Evolutionary conservation across 768 basidiomycete species (phyloP).

Genomic region (Suillus ampliporus): DNA sequence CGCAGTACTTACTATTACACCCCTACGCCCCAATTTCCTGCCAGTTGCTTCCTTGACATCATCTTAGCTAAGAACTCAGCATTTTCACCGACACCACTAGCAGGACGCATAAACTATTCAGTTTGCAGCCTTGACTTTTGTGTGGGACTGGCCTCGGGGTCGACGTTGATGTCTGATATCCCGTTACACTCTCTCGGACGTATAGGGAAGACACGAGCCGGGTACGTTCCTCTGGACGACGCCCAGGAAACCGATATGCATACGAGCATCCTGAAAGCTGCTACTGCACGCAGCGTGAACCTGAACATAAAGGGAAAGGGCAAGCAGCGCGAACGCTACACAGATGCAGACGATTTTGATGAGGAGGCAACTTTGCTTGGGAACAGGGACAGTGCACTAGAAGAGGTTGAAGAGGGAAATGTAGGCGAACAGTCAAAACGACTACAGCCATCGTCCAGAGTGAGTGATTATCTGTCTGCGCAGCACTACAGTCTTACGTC

Average conservation of each 20-base stretch:
- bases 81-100: background rate
- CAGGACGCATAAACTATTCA: background rate
- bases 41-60: background rate
- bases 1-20: background rate
- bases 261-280: slow-evolving; percentile 37
- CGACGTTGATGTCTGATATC: slow-evolving; percentile 67
- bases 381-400: slow-evolving; percentile 40
- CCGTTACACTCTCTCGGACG: slow-evolving; percentile 66
- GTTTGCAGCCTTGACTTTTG: background rate
- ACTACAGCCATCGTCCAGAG: slow-evolving; percentile 29
- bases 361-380: slow-evolving; percentile 61
- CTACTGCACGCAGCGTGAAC: slow-evolving; percentile 34
- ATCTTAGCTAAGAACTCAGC: background rate
- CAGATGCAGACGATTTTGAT: slow-evolving; percentile 67
- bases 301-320: slow-evolving; percentile 33
- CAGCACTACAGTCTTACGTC: background rate
- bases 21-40: background rate
- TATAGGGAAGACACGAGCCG: slow-evolving; percentile 50
- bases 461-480: slow-evolving; percentile 17
- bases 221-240: slow-evolving; percentile 50
- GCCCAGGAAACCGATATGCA: slow-evolving; percentile 34
- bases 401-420: slow-evolving; percentile 45
- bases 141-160: slow-evolving; percentile 7
- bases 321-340: slow-evolving; percentile 54
- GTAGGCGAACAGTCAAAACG: slow-evolving; percentile 33